Conservation (phyloP, 371 early-diverging fungal genomes). For the Sanchytrium tribonematis region DNA sequence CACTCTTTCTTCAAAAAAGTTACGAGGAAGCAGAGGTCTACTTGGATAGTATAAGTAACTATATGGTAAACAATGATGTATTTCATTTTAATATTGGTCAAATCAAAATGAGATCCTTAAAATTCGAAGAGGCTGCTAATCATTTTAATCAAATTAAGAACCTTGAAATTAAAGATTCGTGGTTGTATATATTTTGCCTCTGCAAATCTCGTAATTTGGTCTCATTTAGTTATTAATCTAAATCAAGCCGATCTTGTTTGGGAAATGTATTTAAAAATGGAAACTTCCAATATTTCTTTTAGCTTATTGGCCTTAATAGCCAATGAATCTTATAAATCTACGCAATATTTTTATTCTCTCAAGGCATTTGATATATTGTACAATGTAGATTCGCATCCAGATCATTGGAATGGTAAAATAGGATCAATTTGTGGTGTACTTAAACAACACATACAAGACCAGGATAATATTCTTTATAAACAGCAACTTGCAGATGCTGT, state of each 20-base stretch:
- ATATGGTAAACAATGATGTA: neutral
- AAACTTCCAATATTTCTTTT: neutral
- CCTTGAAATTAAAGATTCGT: neutral
- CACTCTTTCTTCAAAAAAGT: neutral
- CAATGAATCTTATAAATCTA: neutral
- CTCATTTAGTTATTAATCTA: neutral
- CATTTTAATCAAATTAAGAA: neutral
- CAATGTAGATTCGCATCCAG: neutral
- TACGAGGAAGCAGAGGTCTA: neutral
- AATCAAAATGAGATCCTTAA: neutral
- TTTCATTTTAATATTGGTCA: neutral
- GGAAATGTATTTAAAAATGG: neutral
- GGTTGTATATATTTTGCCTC: neutral
- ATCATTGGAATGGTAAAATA: neutral
- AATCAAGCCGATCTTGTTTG: neutral
- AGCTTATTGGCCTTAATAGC: neutral
- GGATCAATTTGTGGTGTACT: neutral
- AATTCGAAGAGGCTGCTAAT: neutral
- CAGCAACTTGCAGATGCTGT: neutral
- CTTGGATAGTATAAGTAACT: neutral
- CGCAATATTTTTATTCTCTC: neutral
- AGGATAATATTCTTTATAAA: neutral
- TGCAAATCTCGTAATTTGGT: neutral
- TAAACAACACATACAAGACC: neutral
- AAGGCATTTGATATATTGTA: neutral